Evolutionary conservation across 1,284 basidiomycete genomes (phyloP), one percentile per base, ranked within the genome.

Genomic region (Xerocomus nothofagi): DNA sequence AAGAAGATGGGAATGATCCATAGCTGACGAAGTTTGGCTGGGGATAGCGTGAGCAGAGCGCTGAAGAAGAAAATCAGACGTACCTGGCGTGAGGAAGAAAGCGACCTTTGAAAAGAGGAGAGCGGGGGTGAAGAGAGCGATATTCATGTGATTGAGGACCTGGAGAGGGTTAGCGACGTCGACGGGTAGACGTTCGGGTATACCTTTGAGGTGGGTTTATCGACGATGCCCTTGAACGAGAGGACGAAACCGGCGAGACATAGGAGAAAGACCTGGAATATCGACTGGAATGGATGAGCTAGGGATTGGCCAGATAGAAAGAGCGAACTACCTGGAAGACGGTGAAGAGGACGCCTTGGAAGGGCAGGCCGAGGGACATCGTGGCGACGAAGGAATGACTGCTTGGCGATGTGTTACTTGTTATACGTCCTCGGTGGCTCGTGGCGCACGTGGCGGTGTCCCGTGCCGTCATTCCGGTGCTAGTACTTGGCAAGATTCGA

Each of bases 21-120:
- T 77, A 97, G 74, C 69, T 97, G 92, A 37, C 80, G 79, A 11
- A 96, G 73, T 73, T 95, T 93, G 33, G 80, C 85, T 77, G 71
- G 17, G 3, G 31, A 30, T 0, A 11, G 7, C 5, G 43, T 50
- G n/a, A 62, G 50, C 11, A 20, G 20, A 48, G 41, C 6, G 17
- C 9, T 1, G 27, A 4, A 3, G 30, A 1, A 15, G 30, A 37
- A 20, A 6, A 6, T 26, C 5, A 24, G 17, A 61, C 76, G 26
- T 59, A 79, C 86, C 80, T 65, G 86, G 86, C 0, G 84, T 81
- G 21, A 88, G 69, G 67, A 83, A 87, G 68, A 91, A 90, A 0
- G 93, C 88, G 20, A 96, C 93, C 74, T 97, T 98, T 31, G 91
- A 93, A 71, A 97, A 97, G 23, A 97, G 77, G 17, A 98, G 81